Evolutionary conservation across 805 yeast species (phyloP), one percentile per base, ranked within the genome.

Genomic region (Yarrowia hollandica): DNA sequence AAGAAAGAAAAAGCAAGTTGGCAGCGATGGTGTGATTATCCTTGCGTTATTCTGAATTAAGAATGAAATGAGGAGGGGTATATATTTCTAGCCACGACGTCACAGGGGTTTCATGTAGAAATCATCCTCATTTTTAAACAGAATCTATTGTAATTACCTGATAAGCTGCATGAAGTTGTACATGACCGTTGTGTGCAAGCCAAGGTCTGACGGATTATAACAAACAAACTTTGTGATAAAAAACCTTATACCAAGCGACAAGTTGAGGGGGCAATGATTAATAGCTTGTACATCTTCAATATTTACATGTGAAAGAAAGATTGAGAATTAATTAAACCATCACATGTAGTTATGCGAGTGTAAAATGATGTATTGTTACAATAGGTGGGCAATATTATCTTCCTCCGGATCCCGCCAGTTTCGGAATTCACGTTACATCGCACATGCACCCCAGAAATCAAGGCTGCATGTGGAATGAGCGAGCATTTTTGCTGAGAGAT

Each of bases 371-470:
- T n/a, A n/a, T n/a, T n/a, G n/a, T n/a, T n/a, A n/a, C n/a, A n/a
- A n/a, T n/a, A n/a, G n/a, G n/a, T n/a, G n/a, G n/a, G n/a, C n/a
- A n/a, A n/a, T n/a, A n/a, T n/a, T 12, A 21, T 12, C 23, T 37
- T n/a, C 15, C 12, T 16, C 23, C n/a, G 12, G 15, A 23, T 23
- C 21, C n/a, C 12, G 31, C 9, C 31, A 25, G 23, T 41, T 33
- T 41, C 33, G 48, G 26, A 41, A 9, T 16, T 16, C 33, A 41
- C 48, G 48, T 25, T 26, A 41, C 48, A 25, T 41, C 33, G 33
- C 33, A 16, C 23, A 41, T 41, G 48, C 48, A 26, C 33, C 48
- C 33, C 48, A 26, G 48, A 25, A 25, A 23, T 19, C 16, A 11
- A 22, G 9, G 48, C 21, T 41, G 48, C 48, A 41, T 41, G 48